Percentiles rank a stretch among this genome's conserved stretches.
phyloP scores from a whole-genome alignment of 208 protist species.

The Crithidia bombi region DNA sequence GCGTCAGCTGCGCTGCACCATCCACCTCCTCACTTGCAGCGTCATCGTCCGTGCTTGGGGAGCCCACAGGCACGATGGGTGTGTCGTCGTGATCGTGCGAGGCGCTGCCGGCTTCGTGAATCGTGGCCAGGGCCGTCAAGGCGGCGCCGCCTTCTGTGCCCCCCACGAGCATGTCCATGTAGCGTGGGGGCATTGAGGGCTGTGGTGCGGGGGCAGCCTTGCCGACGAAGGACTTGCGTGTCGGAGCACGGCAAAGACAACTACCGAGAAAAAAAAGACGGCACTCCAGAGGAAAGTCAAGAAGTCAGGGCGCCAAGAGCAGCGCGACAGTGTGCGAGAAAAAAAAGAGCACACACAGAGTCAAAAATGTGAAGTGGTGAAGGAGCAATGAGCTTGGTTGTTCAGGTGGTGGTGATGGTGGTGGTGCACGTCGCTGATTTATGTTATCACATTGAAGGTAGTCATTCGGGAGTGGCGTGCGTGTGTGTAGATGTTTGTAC shows the following conservation, averaged over 20 bases:
- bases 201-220: neutral
- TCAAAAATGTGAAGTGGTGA: neutral
- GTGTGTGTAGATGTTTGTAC: too few species aligned
- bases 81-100: neutral
- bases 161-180: slow-evolving; percentile 36
- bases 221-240: too few species aligned
- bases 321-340: neutral
- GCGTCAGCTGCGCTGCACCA: neutral
- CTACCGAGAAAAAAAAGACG: neutral
- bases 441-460: too few species aligned
- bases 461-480: too few species aligned
- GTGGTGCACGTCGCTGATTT: too few species aligned
- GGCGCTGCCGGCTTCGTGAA: slow-evolving; percentile 19
- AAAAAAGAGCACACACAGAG: neutral
- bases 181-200: neutral
- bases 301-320: too few species aligned
- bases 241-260: neutral
- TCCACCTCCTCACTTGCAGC: neutral
- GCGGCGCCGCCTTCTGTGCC: slow-evolving; percentile 1
- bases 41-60: neutral
- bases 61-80: neutral
- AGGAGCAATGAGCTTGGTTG: too few species aligned
- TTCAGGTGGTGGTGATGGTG: too few species aligned
- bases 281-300: neutral
- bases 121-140: slow-evolving; percentile 30